Conservation (phyloP, 148 eudicot species). For the Vaccinium vitisidaea region DNA sequence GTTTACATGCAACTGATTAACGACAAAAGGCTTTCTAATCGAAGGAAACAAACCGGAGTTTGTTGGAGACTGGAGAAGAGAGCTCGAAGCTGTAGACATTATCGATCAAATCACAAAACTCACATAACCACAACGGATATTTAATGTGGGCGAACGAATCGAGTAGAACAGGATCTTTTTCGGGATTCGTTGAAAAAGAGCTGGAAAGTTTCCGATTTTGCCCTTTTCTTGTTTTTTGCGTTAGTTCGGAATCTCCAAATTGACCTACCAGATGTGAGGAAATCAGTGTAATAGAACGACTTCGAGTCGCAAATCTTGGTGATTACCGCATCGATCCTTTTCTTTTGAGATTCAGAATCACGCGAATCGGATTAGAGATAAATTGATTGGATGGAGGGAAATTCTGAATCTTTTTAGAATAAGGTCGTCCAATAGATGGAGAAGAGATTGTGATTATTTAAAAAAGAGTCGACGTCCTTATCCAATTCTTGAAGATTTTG, state of each 20-base stretch:
- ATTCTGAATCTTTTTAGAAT: not conserved
- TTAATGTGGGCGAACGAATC: not conserved
- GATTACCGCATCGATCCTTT: not conserved
- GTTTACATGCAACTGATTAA: conserved; percentile 26
- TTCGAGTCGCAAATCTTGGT: not conserved
- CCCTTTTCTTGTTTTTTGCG: not conserved
- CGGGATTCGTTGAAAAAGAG: not conserved
- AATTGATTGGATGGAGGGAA: not conserved
- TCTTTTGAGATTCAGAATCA: not conserved
- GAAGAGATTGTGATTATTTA: no score
- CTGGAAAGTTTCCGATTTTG: not conserved
- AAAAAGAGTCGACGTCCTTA: no score
- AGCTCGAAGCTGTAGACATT: conserved; percentile 54
- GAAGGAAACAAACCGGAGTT: conserved; percentile 10
- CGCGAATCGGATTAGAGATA: no score
- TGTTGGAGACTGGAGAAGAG: conserved; percentile 33
- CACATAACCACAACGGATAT: not conserved
- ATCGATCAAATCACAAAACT: not conserved
- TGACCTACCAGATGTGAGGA: not conserved
- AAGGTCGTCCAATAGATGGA: not conserved
- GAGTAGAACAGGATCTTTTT: not conserved
- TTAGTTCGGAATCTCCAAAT: not conserved
- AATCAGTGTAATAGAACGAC: not conserved
- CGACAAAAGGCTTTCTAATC: conserved; percentile 16
- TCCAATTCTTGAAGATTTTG: no score